Conservation (phyloP, 163 green algal genomes). For the Scenedesmus sp. region DNA sequence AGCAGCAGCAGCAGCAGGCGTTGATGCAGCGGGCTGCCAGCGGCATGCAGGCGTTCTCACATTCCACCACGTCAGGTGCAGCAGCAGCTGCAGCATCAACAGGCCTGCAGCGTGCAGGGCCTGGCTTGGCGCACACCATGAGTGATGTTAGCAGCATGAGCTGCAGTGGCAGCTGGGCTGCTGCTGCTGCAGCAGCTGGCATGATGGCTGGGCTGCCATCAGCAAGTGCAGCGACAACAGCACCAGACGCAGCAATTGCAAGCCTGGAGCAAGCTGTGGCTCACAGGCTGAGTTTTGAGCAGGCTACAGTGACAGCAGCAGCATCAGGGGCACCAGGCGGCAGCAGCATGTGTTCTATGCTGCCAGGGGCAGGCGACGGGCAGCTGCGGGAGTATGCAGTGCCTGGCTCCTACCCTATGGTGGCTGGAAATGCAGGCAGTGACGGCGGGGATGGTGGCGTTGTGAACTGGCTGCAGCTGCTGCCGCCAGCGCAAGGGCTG, state of each 20-base stretch:
- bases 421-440: background rate
- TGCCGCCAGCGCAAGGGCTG: background rate
- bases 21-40: background rate
- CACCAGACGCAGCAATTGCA: background rate
- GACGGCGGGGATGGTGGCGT: background rate
- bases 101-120: background rate
- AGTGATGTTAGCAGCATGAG: background rate
- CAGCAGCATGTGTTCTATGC: background rate
- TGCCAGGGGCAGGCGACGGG: background rate
- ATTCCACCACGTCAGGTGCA: background rate
- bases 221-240: background rate
- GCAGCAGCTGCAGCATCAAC: background rate
- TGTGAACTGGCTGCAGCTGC: constrained; percentile 11
- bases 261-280: background rate
- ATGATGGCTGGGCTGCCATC: background rate
- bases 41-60: background rate
- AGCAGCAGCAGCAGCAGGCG: background rate
- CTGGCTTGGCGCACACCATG: background rate
- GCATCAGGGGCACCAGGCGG: background rate
- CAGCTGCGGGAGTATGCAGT: background rate
- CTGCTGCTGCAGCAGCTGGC: background rate
- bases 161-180: background rate
- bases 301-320: background rate
- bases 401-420: background rate
- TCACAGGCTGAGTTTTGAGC: background rate